Evolutionary conservation across 768 basidiomycete genomes (phyloP).

Genomic region (Pulveroboletus sp.): DNA sequence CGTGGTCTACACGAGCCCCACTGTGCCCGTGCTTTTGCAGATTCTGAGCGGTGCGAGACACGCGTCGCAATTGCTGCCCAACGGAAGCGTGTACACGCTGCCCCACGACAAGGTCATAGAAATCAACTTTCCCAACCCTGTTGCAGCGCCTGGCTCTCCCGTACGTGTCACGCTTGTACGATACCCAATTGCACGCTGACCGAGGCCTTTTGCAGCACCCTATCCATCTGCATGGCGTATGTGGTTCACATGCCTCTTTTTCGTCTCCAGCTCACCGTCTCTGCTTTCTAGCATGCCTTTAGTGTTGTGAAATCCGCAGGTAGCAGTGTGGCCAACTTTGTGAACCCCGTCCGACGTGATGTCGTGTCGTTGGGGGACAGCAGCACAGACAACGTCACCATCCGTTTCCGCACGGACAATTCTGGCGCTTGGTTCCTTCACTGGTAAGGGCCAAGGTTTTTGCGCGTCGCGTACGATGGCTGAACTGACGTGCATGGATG

Average conservation of each 20-base stretch:
- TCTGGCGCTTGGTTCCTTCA: slow-evolving; percentile 56
- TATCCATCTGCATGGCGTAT: slow-evolving; percentile 36
- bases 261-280: background rate
- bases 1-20: slow-evolving; percentile 35
- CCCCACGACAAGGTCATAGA: slow-evolving; percentile 43
- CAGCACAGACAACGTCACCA: slow-evolving; percentile 41
- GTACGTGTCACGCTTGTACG: slow-evolving; percentile 11
- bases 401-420: slow-evolving; percentile 62
- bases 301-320: slow-evolving; percentile 31
- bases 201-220: slow-evolving; percentile 23
- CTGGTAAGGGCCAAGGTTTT: slow-evolving; percentile 17
- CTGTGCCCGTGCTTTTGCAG: slow-evolving; percentile 51
- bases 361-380: slow-evolving; percentile 16
- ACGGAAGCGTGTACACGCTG: slow-evolving; percentile 43
- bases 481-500: background rate
- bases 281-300: slow-evolving; percentile 31
- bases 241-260: slow-evolving; percentile 1
- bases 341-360: slow-evolving; percentile 34
- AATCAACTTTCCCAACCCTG: slow-evolving; percentile 37
- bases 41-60: slow-evolving; percentile 47
- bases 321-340: slow-evolving; percentile 26
- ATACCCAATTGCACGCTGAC: background rate
- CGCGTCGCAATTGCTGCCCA: slow-evolving; percentile 44
- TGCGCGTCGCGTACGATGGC: background rate
- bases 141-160: slow-evolving; percentile 21